A percentile compares a stretch with the other conserved stretches of the same genome.
phyloP scores from a whole-genome alignment of 345 rosid species.

The Laguncularia racemosa region DNA sequence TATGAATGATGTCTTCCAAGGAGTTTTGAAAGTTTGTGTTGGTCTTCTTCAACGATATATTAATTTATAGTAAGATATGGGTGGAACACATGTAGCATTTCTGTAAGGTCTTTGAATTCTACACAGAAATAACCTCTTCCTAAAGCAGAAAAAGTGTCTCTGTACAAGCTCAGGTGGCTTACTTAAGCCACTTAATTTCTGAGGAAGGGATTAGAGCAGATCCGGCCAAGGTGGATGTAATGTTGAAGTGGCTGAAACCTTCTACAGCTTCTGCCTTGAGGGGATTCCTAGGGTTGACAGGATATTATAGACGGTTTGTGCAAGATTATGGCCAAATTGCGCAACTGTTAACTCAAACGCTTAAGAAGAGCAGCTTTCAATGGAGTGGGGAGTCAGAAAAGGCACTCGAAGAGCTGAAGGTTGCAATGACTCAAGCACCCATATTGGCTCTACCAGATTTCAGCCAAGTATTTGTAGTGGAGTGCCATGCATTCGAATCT shows the following conservation, averaged over 20 bases:
- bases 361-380: background rate
- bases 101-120: too few species aligned
- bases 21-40: too few species aligned
- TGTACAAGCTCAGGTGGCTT: too few species aligned
- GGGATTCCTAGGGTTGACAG: background rate
- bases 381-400: background rate
- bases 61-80: too few species aligned
- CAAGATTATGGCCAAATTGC: background rate
- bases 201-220: background rate
- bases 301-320: background rate
- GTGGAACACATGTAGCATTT: too few species aligned
- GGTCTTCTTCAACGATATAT: too few species aligned
- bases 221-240: background rate
- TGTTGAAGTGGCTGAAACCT: background rate
- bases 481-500: background rate
- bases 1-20: too few species aligned
- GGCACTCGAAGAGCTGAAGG: background rate
- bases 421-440: background rate
- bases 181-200: background rate
- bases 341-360: background rate
- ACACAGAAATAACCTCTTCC: too few species aligned
- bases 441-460: background rate
- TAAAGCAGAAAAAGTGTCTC: too few species aligned
- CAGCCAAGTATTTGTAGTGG: background rate
- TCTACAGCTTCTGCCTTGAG: background rate